Evolutionary conservation across 371 early-diverging fungal species (phyloP).

Genomic region (Circinella umbellata): DNA sequence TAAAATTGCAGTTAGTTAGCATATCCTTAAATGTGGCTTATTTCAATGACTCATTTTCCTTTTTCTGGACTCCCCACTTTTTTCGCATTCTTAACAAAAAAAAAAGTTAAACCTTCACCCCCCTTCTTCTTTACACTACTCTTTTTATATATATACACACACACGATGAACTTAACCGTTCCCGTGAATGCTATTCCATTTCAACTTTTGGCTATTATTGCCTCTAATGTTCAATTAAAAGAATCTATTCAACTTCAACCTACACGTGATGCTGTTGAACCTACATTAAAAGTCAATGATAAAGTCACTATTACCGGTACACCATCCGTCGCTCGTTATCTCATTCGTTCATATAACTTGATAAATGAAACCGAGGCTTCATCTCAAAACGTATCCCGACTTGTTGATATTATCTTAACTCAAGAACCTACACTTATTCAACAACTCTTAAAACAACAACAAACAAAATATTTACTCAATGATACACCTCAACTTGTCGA

Average conservation of each 20-base stretch:
- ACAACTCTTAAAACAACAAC: constrained; percentile 29
- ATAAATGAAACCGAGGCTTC: constrained; percentile 29
- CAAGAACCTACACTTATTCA: constrained; percentile 26
- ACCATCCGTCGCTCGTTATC: constrained; percentile 44
- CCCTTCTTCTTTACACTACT: neutral
- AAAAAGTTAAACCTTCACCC: neutral
- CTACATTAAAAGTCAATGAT: constrained; percentile 19
- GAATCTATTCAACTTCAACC: constrained; percentile 27
- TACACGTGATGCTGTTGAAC: constrained; percentile 17
- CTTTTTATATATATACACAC: neutral
- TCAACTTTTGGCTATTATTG: constrained; percentile 21
- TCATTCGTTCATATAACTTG: constrained; percentile 37
- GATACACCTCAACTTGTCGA: constrained; percentile 46
- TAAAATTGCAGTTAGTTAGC: too few species aligned
- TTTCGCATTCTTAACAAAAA: neutral
- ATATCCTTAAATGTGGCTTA: too few species aligned
- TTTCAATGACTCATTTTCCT: constrained; percentile 11
- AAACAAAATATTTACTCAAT: constrained; percentile 44
- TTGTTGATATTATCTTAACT: constrained; percentile 34
- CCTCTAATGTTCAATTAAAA: constrained; percentile 26
- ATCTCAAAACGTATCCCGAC: constrained; percentile 29
- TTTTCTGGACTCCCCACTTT: neutral
- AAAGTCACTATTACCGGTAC: constrained; percentile 27
- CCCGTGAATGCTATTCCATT: constrained; percentile 29
- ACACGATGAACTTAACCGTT: constrained; percentile 21